Evolutionary conservation across 129 eudicot genomes (phyloP).

Genomic region (Chrysanthemum makinoi): DNA sequence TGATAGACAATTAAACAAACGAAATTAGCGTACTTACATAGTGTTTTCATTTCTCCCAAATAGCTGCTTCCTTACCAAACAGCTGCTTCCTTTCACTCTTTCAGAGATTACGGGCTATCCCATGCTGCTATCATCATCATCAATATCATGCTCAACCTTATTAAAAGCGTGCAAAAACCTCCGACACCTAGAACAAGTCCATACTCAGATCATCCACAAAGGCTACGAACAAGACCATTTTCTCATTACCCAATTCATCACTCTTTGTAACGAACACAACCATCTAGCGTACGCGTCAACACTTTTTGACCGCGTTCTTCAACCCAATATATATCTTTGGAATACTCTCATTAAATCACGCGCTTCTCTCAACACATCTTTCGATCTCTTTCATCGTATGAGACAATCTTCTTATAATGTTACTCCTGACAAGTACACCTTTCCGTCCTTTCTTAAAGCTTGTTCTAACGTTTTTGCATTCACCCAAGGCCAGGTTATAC

Average conservation of each 20-base stretch:
- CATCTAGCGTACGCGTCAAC: slow-evolving; percentile 34
- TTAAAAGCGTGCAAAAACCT: slow-evolving; percentile 51
- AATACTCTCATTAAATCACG: slow-evolving; percentile 46
- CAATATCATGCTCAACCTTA: no score
- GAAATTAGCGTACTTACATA: no score
- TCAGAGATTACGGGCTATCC: no score
- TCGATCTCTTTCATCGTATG: slow-evolving; percentile 42
- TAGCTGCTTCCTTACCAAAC: no score
- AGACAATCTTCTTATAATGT: slow-evolving; percentile 26
- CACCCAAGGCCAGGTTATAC: slow-evolving; percentile 50
- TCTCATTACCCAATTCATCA: slow-evolving; percentile 44
- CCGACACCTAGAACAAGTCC: slow-evolving; percentile 51
- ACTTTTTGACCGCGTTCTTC: slow-evolving; percentile 48
- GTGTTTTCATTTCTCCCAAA: no score
- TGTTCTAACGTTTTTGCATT: slow-evolving; percentile 43
- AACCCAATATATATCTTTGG: slow-evolving; percentile 59
- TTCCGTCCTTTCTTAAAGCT: slow-evolving; percentile 53
- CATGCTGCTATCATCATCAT: no score
- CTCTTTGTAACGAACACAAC: slow-evolving; percentile 22
- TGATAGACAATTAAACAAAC: no score
- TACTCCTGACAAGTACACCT: slow-evolving; percentile 51
- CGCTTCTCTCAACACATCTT: slow-evolving; percentile 25
- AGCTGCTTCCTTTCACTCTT: no score
- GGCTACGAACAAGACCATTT: slow-evolving; percentile 67
- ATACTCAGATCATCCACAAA: slow-evolving; percentile 49